A percentile compares a stretch with the other conserved stretches of the same genome.
Evolutionary conservation across 495 filamentous ascomycete genomes (phyloP).

Genomic region (Aspergillus affinis): DNA sequence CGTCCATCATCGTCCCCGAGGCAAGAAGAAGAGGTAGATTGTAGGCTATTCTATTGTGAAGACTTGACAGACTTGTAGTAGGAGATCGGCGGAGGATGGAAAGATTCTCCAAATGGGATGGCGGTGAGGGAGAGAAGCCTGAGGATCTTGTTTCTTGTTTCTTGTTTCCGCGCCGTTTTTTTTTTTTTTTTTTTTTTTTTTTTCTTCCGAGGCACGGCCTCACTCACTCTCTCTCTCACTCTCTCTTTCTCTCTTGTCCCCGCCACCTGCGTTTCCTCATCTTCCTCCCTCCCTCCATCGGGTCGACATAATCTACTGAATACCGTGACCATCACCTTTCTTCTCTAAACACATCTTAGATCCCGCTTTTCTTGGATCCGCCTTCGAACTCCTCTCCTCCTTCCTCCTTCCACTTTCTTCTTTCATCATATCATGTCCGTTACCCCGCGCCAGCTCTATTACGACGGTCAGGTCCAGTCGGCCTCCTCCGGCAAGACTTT

Average conservation of each 20-base stretch:
- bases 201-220: background rate
- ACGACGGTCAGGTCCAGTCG: conserved; percentile 59
- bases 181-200: conserved; percentile 4
- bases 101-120: background rate
- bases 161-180: background rate
- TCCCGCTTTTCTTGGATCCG: no score
- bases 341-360: no score
- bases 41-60: no score
- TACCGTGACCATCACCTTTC: no score
- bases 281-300: conserved; percentile 2
- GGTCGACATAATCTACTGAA: background rate
- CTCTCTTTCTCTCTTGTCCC: background rate
- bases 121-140: background rate
- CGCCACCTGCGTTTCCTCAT: conserved; percentile 4
- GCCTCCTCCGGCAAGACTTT: conserved; percentile 62
- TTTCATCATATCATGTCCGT: conserved; percentile 38
- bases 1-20: no score
- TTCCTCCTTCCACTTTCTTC: conserved; percentile 7
- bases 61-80: no score
- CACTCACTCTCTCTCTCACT: conserved; percentile 4
- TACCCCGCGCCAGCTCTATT: conserved; percentile 54
- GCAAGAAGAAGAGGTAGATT: no score
- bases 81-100: background rate
- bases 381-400: background rate
- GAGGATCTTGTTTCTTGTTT: no score